Conservation (phyloP, 495 filamentous ascomycete species). For the Aspergillus leporis region DNA sequence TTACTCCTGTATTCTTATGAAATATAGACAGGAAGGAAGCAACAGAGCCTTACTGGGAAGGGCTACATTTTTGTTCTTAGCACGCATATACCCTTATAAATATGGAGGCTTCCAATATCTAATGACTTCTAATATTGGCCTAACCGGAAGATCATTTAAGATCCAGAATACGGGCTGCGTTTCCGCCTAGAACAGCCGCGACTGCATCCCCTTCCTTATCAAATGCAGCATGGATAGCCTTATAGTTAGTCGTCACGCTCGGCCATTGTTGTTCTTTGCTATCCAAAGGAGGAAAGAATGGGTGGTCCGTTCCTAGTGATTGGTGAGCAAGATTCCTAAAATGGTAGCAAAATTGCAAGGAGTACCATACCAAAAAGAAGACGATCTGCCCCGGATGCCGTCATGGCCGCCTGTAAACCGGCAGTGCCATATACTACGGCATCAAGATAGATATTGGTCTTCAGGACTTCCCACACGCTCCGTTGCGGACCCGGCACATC, state of each 20-base stretch:
- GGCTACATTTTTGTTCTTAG: neutral
- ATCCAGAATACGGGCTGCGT: slow-evolving; percentile 65
- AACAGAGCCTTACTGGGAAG: neutral
- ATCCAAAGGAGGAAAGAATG: slow-evolving; percentile 85
- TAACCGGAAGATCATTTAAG: slow-evolving; percentile 37
- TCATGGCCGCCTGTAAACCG: slow-evolving; percentile 71
- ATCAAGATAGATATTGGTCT: slow-evolving; percentile 87
- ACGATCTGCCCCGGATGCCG: slow-evolving; percentile 54
- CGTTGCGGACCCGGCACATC: slow-evolving; percentile 51
- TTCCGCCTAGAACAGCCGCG: slow-evolving; percentile 62
- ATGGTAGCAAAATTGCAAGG: slow-evolving; percentile 6
- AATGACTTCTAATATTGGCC: neutral
- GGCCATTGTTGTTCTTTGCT: slow-evolving; percentile 66
- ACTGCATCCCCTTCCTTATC: slow-evolving; percentile 49
- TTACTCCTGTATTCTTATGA: neutral
- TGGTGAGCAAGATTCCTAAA: slow-evolving; percentile 15
- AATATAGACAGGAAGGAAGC: neutral
- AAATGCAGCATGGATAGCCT: slow-evolving; percentile 65
- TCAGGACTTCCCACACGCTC: slow-evolving; percentile 75
- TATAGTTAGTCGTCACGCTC: slow-evolving; percentile 78
- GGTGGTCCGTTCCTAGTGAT: slow-evolving; percentile 77
- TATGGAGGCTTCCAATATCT: neutral
- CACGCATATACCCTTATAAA: neutral
- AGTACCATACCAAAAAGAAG: slow-evolving; percentile 67
- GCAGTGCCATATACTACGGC: slow-evolving; percentile 80